phyloP scores from a whole-genome alignment of 176 grass and related monocot genomes.

The Aegilops speltoides region DNA sequence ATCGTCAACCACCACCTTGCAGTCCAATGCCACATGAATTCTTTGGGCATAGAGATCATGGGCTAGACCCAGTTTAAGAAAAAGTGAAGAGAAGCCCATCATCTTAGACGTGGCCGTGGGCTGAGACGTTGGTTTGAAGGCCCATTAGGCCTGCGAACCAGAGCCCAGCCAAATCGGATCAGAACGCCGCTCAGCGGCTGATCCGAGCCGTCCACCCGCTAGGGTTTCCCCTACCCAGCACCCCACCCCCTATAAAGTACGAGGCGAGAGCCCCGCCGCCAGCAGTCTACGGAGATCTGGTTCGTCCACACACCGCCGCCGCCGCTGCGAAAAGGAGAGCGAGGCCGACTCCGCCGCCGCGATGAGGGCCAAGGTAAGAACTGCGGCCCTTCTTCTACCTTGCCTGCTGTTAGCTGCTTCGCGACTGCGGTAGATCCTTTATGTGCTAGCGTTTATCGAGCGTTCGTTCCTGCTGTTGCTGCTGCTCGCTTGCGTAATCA shows the following conservation, averaged over 20 bases:
- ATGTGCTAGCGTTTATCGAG: background rate
- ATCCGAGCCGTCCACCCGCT: constrained; percentile 37
- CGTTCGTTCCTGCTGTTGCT: no score
- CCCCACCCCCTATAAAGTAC: constrained; percentile 29
- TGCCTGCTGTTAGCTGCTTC: background rate
- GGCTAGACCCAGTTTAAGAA: no score
- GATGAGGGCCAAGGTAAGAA: constrained; percentile 59
- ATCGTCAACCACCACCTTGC: no score
- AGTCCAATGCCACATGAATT: no score
- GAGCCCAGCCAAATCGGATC: background rate
- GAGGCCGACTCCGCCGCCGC: background rate
- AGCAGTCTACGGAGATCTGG: background rate
- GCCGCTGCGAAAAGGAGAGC: background rate
- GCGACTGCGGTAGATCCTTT: background rate
- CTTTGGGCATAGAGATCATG: no score
- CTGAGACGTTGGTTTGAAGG: background rate
- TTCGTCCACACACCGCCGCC: background rate
- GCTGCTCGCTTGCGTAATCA: background rate
- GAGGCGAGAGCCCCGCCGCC: background rate
- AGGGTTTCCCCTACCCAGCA: constrained; percentile 28
- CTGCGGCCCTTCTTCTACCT: rapidly evolving
- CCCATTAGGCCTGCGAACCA: background rate
- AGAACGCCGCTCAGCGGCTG: background rate
- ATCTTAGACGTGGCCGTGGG: background rate
- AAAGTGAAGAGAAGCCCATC: no score